Evolutionary conservation across 306 rosid genomes (phyloP).

Genomic region (Vigna unguiculata): DNA sequence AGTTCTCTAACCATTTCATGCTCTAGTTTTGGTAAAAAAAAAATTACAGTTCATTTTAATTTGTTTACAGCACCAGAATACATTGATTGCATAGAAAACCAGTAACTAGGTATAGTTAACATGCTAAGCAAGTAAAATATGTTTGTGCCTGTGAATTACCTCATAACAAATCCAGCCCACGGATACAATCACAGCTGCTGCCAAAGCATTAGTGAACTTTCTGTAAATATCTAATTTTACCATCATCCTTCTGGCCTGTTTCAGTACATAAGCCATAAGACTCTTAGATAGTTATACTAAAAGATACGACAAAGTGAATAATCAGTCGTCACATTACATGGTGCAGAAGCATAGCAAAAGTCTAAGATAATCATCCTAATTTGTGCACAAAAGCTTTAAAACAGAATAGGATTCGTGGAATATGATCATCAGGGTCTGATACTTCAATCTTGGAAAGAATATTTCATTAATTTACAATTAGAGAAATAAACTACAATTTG

Average conservation of each 20-base stretch:
- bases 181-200: slow-evolving; percentile 85
- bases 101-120: slow-evolving; percentile 34
- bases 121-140: slow-evolving; percentile 26
- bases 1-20: slow-evolving; percentile 16
- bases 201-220: slow-evolving; percentile 94
- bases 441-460: neutral
- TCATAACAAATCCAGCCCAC: slow-evolving; percentile 98
- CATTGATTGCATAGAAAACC: slow-evolving; percentile 22
- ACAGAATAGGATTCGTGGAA: slow-evolving; percentile 4
- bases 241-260: slow-evolving; percentile 92
- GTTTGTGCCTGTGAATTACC: slow-evolving; percentile 59
- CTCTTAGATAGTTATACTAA: slow-evolving; percentile 19
- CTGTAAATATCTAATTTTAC: slow-evolving; percentile 90
- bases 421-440: neutral
- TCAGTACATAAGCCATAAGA: slow-evolving; percentile 42
- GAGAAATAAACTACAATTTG: slow-evolving; percentile 13
- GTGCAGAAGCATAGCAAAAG: slow-evolving; percentile 31
- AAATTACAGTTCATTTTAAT: slow-evolving; percentile 16
- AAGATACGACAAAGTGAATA: slow-evolving; percentile 23
- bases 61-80: slow-evolving; percentile 29
- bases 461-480: neutral
- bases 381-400: slow-evolving; percentile 21
- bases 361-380: slow-evolving; percentile 9
- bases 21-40: neutral
- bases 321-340: neutral